phyloP scores from a whole-genome alignment of 2,329 filamentous ascomycete species.

The Teratosphaeria viscida region DNA sequence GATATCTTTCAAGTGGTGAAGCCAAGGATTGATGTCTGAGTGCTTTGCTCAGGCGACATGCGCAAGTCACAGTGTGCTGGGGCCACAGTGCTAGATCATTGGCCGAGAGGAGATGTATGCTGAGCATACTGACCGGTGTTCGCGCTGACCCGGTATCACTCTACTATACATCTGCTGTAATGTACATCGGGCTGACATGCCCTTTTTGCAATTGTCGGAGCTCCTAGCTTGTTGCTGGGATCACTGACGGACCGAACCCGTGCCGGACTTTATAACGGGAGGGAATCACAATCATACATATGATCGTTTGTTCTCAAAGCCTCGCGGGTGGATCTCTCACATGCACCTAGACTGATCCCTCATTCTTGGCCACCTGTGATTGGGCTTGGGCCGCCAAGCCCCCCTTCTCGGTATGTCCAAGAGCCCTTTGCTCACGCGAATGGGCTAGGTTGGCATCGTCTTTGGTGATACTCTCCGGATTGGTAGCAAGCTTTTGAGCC shows the following conservation, averaged over 20 bases:
- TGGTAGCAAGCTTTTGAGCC: slow-evolving; percentile 24
- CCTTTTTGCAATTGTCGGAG: not conserved
- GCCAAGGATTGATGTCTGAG: not conserved
- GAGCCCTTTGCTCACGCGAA: slow-evolving; percentile 23
- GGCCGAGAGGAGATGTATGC: not conserved
- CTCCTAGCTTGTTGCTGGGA: not conserved
- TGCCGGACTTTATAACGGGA: too few species aligned
- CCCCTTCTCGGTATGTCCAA: slow-evolving; percentile 23
- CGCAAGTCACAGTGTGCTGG: not conserved
- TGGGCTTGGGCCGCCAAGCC: slow-evolving; percentile 25
- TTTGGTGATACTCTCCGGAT: slow-evolving; percentile 23
- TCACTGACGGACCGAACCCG: too few species aligned
- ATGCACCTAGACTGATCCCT: slow-evolving; percentile 1
- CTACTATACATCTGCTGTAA: not conserved
- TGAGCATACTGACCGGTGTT: not conserved
- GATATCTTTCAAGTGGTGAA: not conserved
- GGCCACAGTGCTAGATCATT: not conserved
- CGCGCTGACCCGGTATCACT: not conserved
- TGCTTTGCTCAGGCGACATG: not conserved
- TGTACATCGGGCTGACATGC: not conserved
- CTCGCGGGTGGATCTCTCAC: not conserved
- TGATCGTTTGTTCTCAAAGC: not conserved
- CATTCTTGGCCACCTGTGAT: slow-evolving; percentile 21
- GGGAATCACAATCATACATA: not conserved
- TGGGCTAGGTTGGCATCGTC: slow-evolving; percentile 24